Conservation (phyloP, 2,329 filamentous ascomycete genomes). For the Clonostachys rosea region DNA sequence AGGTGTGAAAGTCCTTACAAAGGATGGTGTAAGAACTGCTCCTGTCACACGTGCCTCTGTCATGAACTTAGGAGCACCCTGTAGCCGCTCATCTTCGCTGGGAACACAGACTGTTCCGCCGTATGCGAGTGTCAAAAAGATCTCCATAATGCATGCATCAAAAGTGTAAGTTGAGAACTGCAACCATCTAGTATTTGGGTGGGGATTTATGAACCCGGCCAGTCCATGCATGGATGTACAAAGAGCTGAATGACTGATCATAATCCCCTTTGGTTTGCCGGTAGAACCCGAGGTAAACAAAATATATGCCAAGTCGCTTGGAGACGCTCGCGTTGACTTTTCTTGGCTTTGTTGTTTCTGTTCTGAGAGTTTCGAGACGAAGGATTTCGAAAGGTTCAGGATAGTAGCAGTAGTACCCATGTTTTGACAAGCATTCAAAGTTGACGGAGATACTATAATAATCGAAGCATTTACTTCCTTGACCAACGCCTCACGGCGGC, state of each 20-base stretch:
- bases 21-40: slow-evolving; percentile 1
- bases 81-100: slow-evolving; percentile 68
- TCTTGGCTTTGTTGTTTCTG: no score
- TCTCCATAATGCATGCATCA: slow-evolving; percentile 85
- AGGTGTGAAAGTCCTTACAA: slow-evolving; percentile 1
- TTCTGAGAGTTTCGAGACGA: no score
- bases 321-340: not conserved
- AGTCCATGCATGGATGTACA: slow-evolving; percentile 48
- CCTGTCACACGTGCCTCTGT: slow-evolving; percentile 26
- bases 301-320: slow-evolving; percentile 56
- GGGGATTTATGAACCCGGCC: slow-evolving; percentile 65
- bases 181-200: slow-evolving; percentile 61
- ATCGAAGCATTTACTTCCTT: not conserved
- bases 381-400: no score
- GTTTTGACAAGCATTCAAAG: not conserved
- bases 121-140: slow-evolving; percentile 76
- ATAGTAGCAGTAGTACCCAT: no score
- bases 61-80: slow-evolving; percentile 64
- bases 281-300: slow-evolving; percentile 84
- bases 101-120: slow-evolving; percentile 77
- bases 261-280: slow-evolving; percentile 73
- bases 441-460: not conserved
- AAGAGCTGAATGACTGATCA: slow-evolving; percentile 55
- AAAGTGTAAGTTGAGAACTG: slow-evolving; percentile 83
- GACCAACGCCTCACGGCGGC: not conserved